Conservation (phyloP, 2,329 filamentous ascomycete species). For the Trichoderma atroviride region DNA sequence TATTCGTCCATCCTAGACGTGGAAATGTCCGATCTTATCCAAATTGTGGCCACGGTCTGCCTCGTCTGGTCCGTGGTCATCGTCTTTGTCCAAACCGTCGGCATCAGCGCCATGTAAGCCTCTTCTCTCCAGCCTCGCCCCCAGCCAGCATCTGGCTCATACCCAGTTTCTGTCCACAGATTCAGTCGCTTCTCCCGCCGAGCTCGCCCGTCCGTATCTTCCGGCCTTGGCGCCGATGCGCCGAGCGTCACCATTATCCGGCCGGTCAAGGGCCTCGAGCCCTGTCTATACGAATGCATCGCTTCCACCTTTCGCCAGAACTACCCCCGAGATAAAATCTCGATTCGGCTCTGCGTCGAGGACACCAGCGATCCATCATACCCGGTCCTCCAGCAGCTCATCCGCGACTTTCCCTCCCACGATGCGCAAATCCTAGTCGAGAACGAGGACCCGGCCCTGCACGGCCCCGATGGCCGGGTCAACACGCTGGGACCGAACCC, state of each 20-base stretch:
- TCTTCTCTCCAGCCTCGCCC: neutral
- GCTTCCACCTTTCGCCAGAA: slow-evolving; percentile 80
- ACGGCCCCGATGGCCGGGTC: slow-evolving; percentile 52
- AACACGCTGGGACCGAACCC: slow-evolving; percentile 85
- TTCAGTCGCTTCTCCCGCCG: slow-evolving; percentile 57
- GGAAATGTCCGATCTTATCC: slow-evolving; percentile 37
- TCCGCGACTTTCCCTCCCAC: slow-evolving; percentile 71
- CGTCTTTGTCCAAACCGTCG: slow-evolving; percentile 57
- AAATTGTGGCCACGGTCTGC: slow-evolving; percentile 50
- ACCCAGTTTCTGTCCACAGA: slow-evolving; percentile 39
- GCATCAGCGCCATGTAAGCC: slow-evolving; percentile 59
- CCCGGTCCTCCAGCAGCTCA: slow-evolving; percentile 69
- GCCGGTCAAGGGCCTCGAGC: slow-evolving; percentile 90
- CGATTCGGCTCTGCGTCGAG: slow-evolving; percentile 80
- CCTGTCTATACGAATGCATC: slow-evolving; percentile 88
- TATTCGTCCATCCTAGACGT: slow-evolving; percentile 21
- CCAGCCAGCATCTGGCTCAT: neutral
- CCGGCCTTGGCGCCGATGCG: slow-evolving; percentile 54
- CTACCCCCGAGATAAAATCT: slow-evolving; percentile 76
- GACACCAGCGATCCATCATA: slow-evolving; percentile 75
- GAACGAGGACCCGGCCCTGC: slow-evolving; percentile 74
- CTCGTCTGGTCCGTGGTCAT: slow-evolving; percentile 58
- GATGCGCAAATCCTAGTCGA: slow-evolving; percentile 79
- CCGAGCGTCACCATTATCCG: slow-evolving; percentile 90
- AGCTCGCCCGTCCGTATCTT: slow-evolving; percentile 54